phyloP scores from a whole-genome alignment of 345 rosid species.

The Linum usitatissimum region DNA sequence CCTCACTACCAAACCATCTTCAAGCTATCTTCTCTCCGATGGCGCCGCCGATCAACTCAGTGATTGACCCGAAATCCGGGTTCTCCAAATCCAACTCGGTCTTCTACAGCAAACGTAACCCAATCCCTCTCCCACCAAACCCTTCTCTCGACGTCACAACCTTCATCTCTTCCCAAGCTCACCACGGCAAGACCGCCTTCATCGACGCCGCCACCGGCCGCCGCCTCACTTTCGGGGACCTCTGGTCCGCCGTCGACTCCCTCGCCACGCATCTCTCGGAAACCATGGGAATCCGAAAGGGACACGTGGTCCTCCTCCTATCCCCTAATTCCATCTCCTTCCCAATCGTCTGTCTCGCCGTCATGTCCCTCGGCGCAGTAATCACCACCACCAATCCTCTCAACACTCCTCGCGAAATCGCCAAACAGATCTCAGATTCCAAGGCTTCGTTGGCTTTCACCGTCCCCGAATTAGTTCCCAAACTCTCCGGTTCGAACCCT shows the following conservation, averaged over 20 bases:
- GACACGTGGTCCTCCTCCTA: constrained; percentile 69
- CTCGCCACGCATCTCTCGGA: constrained; percentile 44
- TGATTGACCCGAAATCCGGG: constrained; percentile 44
- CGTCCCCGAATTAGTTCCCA: constrained; percentile 42
- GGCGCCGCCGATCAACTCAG: neutral
- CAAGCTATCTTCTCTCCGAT: neutral
- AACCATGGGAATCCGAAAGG: constrained; percentile 67
- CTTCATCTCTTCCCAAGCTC: constrained; percentile 70
- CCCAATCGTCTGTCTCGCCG: constrained; percentile 88
- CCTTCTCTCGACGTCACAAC: constrained; percentile 53
- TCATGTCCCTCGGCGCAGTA: constrained; percentile 84
- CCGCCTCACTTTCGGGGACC: constrained; percentile 49
- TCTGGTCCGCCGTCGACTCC: constrained; percentile 69
- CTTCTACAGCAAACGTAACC: constrained; percentile 64
- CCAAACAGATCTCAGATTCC: constrained; percentile 52
- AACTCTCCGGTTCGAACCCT: constrained; percentile 29
- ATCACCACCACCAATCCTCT: constrained; percentile 84
- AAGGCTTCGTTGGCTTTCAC: constrained; percentile 69
- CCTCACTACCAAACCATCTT: no score
- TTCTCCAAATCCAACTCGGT: constrained; percentile 47
- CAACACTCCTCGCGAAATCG: constrained; percentile 62
- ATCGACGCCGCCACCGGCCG: constrained; percentile 71
- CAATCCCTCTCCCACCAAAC: constrained; percentile 47
- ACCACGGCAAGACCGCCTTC: constrained; percentile 65
- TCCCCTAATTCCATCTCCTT: constrained; percentile 81